Evolutionary conservation across 2,329 filamentous ascomycete genomes (phyloP).

Genomic region (Fusarium siculi): DNA sequence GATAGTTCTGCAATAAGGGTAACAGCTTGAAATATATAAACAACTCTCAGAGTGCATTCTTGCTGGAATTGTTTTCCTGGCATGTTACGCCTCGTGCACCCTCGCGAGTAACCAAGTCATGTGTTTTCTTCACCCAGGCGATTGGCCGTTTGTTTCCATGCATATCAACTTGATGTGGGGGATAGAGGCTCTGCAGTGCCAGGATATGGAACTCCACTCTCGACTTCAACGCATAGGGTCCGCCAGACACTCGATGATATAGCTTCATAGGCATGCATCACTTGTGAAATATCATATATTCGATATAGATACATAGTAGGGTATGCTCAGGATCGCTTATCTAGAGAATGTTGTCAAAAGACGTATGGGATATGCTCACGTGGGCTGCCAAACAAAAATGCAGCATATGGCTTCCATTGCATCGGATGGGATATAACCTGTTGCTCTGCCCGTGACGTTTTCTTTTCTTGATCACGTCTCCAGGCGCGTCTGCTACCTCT

Average conservation of each 20-base stretch:
- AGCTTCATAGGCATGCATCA: background rate
- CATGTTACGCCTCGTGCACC: conserved; percentile 20
- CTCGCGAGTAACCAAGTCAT: conserved; percentile 31
- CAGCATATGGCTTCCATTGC: conserved; percentile 1
- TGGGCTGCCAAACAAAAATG: conserved; percentile 18
- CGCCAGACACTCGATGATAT: background rate
- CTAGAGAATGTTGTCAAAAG: background rate
- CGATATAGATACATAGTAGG: background rate
- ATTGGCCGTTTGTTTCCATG: background rate
- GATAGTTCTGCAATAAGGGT: rapidly evolving
- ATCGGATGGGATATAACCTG: conserved; percentile 1
- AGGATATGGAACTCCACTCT: background rate
- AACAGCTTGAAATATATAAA: background rate
- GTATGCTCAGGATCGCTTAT: background rate
- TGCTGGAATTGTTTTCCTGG: conserved; percentile 11
- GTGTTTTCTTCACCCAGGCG: conserved; percentile 1
- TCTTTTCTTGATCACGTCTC: background rate
- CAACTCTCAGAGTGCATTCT: background rate
- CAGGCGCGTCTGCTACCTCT: background rate
- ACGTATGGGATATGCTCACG: conserved; percentile 1
- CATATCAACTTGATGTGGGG: background rate
- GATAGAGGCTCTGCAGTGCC: conserved; percentile 4
- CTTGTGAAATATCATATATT: background rate
- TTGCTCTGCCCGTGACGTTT: conserved; percentile 6
- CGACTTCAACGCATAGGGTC: background rate